Percentiles rank a stretch among this genome's conserved stretches.
These are phyloP conservation scores for Tetrahymena thermophila DNA, from an alignment of 73 alveolate genomes.

Conservation along the genomic window DNA sequence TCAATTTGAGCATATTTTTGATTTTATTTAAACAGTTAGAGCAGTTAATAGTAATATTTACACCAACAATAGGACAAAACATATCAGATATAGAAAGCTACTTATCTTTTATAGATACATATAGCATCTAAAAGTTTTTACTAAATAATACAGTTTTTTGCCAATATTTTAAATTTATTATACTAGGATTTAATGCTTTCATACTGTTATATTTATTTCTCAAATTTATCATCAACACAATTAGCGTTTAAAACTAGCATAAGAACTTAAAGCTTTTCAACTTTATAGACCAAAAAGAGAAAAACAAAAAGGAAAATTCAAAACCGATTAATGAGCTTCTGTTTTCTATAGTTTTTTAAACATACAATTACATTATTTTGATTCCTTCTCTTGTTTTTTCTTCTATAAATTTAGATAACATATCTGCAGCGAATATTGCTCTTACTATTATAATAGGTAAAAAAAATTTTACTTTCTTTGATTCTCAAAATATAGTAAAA, in stretches of 20 bases:
- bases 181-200: background rate
- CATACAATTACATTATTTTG: background rate
- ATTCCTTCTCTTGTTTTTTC: background rate
- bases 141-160: background rate
- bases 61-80: background rate
- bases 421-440: background rate
- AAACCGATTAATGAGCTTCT: background rate
- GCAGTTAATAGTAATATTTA: background rate
- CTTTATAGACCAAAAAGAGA: background rate
- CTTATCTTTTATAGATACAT: background rate
- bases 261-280: background rate
- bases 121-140: background rate
- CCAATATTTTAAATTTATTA: background rate
- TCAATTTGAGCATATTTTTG: background rate
- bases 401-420: background rate
- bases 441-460: background rate
- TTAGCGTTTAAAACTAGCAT: background rate
- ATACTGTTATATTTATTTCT: background rate
- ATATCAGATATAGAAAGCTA: background rate
- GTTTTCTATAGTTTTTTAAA: background rate
- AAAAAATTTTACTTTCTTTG: background rate
- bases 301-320: background rate
- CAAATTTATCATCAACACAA: background rate
- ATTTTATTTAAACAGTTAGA: background rate
- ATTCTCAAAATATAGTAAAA: background rate